A percentile compares a stretch with the other conserved stretches of the same genome.
phyloP scores from a whole-genome alignment of 2,329 filamentous ascomycete species.

The Fusarium buharicum region DNA sequence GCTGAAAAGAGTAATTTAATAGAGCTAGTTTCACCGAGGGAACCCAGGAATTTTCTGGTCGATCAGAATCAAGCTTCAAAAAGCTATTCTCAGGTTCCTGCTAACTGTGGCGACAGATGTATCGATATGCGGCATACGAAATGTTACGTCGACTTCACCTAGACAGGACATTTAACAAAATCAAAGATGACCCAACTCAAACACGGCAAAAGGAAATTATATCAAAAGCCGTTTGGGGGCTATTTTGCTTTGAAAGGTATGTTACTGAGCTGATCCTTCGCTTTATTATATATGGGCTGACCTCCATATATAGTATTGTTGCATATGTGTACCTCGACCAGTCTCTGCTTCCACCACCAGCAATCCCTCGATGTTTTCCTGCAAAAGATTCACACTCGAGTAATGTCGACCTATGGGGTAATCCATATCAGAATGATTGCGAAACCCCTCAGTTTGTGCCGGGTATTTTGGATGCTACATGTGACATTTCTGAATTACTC shows the following conservation, averaged over 20 bases:
- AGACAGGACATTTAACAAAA: slow-evolving; percentile 8
- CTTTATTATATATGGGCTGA: neutral
- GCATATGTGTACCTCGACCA: slow-evolving; percentile 24
- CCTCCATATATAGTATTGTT: slow-evolving; percentile 5
- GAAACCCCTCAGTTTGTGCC: slow-evolving; percentile 18
- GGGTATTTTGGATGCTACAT: neutral
- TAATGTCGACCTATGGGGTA: slow-evolving; percentile 24
- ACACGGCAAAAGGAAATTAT: slow-evolving; percentile 6
- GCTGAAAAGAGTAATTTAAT: neutral
- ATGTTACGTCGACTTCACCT: slow-evolving; percentile 31
- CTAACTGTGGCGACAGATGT: slow-evolving; percentile 18
- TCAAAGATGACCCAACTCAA: slow-evolving; percentile 6
- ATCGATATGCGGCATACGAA: slow-evolving; percentile 37
- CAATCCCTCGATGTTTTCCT: slow-evolving; percentile 17
- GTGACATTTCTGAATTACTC: slow-evolving; percentile 18
- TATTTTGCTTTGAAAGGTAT: slow-evolving; percentile 39
- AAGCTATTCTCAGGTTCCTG: neutral
- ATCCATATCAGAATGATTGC: slow-evolving; percentile 2
- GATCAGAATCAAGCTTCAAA: neutral
- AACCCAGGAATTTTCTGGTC: neutral
- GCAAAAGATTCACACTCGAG: neutral
- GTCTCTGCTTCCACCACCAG: slow-evolving; percentile 19
- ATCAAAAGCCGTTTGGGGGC: slow-evolving; percentile 30
- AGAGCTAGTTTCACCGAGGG: neutral
- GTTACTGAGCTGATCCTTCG: neutral